Evolutionary conservation across 768 basidiomycete species (phyloP), one percentile per base, ranked within the genome.

Genomic region (Plicaturopsis crispa): DNA sequence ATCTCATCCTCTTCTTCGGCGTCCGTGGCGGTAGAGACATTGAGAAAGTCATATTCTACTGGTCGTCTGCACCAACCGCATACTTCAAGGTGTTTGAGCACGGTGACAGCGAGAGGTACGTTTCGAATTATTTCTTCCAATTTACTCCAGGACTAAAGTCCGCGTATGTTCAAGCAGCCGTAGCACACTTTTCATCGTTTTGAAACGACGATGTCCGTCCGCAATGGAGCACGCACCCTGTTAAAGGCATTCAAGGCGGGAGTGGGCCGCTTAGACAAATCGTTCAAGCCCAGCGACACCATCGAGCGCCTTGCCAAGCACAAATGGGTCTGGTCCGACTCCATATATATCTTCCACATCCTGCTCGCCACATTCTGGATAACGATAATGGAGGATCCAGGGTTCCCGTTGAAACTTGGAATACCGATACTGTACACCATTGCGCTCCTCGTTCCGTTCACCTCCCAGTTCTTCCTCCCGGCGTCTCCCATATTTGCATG

Each of bases 381-480:
- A 44, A 60, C 61, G 30, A 63, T 90, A 40, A 84, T 91, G 82
- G 64, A 72, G 42, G 63, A 62, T 1, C 85, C 87, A 0, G 65
- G 67, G 11, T 84, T 80, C 49, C 84, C 84, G 3, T 52, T 70
- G 49, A 92, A 93, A 53, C 73, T 94, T 30, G 40, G 70, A 34
- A 87, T 94, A 47, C 90, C 92, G 6, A 24, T 78, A 20, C 62
- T 84, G 14, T 93, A 86, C 63, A 52, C 61, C 39, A 51, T 72
- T 35, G 81, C 77, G 22, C 69, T 97, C 42, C 63, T 91, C 45
- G 53, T 96, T 33, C 93, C 93, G 0, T 66, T 92, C 39, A 92
- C 92, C 0, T 83, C 78, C 21, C 92, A 94, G 56, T 91, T 96
- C 65, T 83, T 96, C 65, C 36, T 89, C 26, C 90, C 91, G 0